These are phyloP conservation scores for Penicillium sp. DNA, from an alignment of 2,329 filamentous ascomycete genomes.

Conservation along the genomic window DNA sequence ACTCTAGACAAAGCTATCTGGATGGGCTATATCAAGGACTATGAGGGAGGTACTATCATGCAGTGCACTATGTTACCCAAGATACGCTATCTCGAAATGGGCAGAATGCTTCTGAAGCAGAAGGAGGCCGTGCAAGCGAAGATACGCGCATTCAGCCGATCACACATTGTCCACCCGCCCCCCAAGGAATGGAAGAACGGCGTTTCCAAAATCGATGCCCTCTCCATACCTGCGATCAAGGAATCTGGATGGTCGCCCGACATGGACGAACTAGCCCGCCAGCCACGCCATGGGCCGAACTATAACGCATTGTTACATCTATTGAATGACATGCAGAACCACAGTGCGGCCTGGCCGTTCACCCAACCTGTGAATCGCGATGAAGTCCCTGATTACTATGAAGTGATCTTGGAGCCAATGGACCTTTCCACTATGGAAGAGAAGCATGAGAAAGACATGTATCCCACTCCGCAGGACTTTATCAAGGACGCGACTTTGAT, in stretches of 20 bases:
- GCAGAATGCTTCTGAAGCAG: conserved; percentile 94
- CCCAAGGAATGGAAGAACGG: conserved; percentile 85
- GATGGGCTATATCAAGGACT: conserved; percentile 99
- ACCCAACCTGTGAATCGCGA: conserved; percentile 90
- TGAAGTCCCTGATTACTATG: conserved; percentile 98
- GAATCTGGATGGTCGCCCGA: conserved; percentile 93
- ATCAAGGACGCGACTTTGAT: conserved; percentile 85
- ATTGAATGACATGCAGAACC: conserved; percentile 93
- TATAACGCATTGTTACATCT: conserved; percentile 93
- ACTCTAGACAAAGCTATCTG: conserved; percentile 86
- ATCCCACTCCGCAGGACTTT: conserved; percentile 89
- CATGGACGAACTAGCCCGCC: conserved; percentile 95
- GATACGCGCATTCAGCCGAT: conserved; percentile 87
- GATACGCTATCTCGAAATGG: conserved; percentile 89
- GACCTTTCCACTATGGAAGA: conserved; percentile 94
- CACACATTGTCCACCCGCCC: conserved; percentile 82
- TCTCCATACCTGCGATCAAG: conserved; percentile 85
- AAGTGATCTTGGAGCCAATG: conserved; percentile 98
- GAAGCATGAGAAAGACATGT: conserved; percentile 92
- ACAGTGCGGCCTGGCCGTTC: conserved; percentile 93
- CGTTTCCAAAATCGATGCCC: conserved; percentile 75
- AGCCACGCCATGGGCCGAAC: conserved; percentile 93
- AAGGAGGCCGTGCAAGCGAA: conserved; percentile 95
- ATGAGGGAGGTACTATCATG: conserved; percentile 99
- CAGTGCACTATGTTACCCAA: conserved; percentile 97